Evolutionary conservation across 2,329 filamentous ascomycete species (phyloP).

Genomic region (Arthrobotrys musiformis): DNA sequence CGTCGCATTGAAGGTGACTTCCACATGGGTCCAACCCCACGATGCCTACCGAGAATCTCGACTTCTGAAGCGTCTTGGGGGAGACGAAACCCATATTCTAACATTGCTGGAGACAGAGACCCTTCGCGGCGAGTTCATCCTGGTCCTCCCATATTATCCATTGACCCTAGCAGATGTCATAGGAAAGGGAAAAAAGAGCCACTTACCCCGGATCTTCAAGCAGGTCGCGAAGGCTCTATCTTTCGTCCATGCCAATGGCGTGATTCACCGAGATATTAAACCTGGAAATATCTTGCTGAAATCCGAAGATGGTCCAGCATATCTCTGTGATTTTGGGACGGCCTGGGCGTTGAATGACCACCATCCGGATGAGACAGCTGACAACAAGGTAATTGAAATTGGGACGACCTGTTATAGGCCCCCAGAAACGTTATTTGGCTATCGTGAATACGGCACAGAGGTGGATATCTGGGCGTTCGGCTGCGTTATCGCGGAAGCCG

Average conservation of each 20-base stretch:
- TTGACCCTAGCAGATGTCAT: constrained; percentile 78
- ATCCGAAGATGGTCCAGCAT: constrained; percentile 75
- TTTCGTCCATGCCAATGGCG: constrained; percentile 76
- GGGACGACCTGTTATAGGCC: constrained; percentile 91
- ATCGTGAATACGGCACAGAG: constrained; percentile 74
- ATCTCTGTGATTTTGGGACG: constrained; percentile 90
- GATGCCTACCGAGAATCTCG: constrained; percentile 81
- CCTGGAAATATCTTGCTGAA: constrained; percentile 85
- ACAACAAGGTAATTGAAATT: constrained; percentile 86
- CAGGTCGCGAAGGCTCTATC: constrained; percentile 65
- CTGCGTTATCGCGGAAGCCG: constrained; percentile 79
- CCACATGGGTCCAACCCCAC: constrained; percentile 80
- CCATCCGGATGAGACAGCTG: constrained; percentile 71
- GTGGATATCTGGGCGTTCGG: constrained; percentile 93
- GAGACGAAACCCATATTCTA: constrained; percentile 70
- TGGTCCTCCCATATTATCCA: constrained; percentile 86
- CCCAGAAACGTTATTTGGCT: constrained; percentile 89
- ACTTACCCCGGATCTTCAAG: constrained; percentile 53
- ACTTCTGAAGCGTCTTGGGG: constrained; percentile 72
- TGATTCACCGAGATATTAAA: constrained; percentile 94
- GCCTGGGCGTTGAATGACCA: constrained; percentile 77
- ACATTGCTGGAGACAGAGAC: constrained; percentile 76
- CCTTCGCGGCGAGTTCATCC: constrained; percentile 75
- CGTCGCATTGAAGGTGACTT: constrained; percentile 86
- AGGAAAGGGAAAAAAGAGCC: constrained; percentile 60